Evolutionary conservation across 306 rosid species (phyloP).

Genomic region (Pterocarpus macrocarpus): DNA sequence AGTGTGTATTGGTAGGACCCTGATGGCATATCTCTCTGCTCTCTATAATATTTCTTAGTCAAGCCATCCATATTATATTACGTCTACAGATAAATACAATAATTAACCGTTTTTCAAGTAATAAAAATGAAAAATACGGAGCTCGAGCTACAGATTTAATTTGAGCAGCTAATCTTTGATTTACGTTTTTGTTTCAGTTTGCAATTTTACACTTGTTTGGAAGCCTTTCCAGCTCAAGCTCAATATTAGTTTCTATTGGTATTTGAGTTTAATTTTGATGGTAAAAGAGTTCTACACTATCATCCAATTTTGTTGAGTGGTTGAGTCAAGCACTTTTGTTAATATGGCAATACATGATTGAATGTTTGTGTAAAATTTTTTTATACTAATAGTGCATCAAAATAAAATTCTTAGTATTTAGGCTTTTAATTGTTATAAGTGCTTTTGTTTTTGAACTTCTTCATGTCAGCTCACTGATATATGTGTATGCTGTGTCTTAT

Average conservation of each 20-base stretch:
- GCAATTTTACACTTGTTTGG: conserved; percentile 19
- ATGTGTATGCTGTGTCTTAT: conserved; percentile 34
- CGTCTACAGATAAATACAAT: not conserved
- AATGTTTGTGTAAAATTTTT: no score
- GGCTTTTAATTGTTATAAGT: conserved; percentile 18
- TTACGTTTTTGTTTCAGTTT: not conserved
- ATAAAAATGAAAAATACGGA: not conserved
- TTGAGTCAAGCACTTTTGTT: no score
- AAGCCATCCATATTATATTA: conserved; percentile 1
- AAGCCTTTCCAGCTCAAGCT: conserved; percentile 17
- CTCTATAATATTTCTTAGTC: not conserved
- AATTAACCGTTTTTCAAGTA: no score
- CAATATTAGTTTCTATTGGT: not conserved
- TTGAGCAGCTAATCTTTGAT: conserved; percentile 9
- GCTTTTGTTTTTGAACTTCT: not conserved
- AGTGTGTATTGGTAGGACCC: conserved; percentile 16
- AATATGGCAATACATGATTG: no score
- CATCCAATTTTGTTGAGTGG: no score
- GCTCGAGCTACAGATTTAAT: conserved; percentile 13
- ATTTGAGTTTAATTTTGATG: no score
- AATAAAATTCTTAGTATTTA: not conserved
- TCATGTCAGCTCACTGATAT: conserved; percentile 14
- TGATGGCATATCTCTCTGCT: not conserved
- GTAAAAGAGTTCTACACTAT: no score
- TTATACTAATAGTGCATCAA: no score